A percentile compares a stretch with the other conserved stretches of the same genome.
Conservation (phyloP, 2,329 filamentous ascomycete genomes). For the Exophiala aquamarina region DNA sequence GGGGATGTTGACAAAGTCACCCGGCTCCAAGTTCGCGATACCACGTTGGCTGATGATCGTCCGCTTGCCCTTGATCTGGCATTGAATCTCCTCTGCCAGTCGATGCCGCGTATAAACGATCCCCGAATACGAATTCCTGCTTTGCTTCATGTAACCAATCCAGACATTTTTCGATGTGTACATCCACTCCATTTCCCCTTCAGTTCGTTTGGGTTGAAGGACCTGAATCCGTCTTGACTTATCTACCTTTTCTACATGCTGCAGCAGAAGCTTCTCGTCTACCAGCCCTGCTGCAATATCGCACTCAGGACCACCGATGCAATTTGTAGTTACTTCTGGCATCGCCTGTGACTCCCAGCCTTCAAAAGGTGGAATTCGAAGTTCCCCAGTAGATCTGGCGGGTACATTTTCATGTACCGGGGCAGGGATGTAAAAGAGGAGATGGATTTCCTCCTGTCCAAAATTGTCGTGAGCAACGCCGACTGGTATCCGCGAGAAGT, state of each 20-base stretch:
- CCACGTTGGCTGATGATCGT: slow-evolving; percentile 33
- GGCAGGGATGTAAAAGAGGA: slow-evolving; percentile 4
- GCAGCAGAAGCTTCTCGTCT: background rate
- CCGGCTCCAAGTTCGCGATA: slow-evolving; percentile 37
- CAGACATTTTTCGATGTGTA: background rate
- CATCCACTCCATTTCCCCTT: background rate
- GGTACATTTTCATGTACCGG: background rate
- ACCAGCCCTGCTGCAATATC: background rate
- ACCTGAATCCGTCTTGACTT: background rate
- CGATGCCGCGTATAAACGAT: background rate
- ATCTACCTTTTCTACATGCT: background rate
- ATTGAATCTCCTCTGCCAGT: background rate
- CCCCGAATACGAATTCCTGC: background rate
- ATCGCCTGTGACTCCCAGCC: slow-evolving; percentile 23
- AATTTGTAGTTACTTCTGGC: background rate
- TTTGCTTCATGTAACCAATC: background rate
- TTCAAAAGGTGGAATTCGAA: slow-evolving; percentile 13
- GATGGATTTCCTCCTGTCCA: slow-evolving; percentile 2
- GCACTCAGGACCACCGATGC: slow-evolving; percentile 30
- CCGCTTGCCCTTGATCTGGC: background rate
- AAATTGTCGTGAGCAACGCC: slow-evolving; percentile 7
- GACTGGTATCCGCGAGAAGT: slow-evolving; percentile 8
- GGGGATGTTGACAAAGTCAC: slow-evolving; percentile 27
- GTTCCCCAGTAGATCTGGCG: too few species aligned
- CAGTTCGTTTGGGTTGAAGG: background rate